Percentiles rank a stretch among this genome's conserved stretches.
phyloP scores from a whole-genome alignment of 768 basidiomycete species.

The Tricholoma furcatifolium region DNA sequence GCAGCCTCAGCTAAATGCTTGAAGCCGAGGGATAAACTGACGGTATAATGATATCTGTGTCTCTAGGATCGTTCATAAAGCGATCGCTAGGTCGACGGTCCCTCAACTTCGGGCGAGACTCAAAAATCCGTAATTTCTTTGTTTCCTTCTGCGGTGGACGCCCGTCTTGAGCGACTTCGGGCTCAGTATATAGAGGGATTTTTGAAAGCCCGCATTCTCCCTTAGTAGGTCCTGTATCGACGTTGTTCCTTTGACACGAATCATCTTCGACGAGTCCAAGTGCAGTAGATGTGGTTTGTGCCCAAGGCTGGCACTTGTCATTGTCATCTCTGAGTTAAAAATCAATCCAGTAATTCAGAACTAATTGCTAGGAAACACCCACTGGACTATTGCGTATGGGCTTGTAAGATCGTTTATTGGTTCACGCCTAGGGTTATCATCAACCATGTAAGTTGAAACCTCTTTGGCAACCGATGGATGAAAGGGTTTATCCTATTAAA shows the following conservation, averaged over 20 bases:
- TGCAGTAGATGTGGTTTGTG: no score
- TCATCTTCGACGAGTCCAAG: no score
- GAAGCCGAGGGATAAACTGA: constrained; percentile 1
- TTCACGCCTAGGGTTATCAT: neutral
- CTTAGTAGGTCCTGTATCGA: no score
- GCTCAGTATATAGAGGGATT: no score
- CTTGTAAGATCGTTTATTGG: neutral
- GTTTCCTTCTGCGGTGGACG: no score
- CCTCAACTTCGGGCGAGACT: neutral
- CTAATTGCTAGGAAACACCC: neutral
- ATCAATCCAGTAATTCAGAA: neutral
- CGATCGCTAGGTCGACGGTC: constrained; percentile 3
- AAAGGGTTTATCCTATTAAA: no score
- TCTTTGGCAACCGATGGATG: neutral
- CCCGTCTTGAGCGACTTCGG: no score
- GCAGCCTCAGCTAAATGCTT: neutral
- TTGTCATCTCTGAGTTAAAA: neutral
- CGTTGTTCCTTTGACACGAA: no score
- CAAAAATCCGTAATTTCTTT: no score
- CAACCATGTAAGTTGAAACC: neutral
- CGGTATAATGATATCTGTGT: constrained; percentile 15
- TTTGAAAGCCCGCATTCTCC: no score
- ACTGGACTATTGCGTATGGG: constrained; percentile 3
- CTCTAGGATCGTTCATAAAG: constrained; percentile 11
- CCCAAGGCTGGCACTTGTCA: no score